Evolutionary conservation across 768 basidiomycete genomes (phyloP), one percentile per base, ranked within the genome.

Genomic region (Macrolepiota fuliginosa): DNA sequence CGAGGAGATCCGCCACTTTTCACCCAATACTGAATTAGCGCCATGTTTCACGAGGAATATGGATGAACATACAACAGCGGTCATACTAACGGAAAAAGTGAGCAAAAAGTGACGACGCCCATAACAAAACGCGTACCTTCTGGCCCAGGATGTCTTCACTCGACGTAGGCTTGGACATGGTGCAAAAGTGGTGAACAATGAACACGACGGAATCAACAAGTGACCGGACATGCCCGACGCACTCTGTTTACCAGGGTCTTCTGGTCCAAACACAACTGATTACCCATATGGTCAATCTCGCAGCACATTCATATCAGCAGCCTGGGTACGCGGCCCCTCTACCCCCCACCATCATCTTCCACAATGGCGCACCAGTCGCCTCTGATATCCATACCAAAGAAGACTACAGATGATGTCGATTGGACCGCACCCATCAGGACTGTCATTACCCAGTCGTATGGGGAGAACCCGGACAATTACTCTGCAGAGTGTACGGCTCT

Each of bases 321-420:
- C 25, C 63, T 58, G 54, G 58, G 61, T 62, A 64, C 52, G 27
- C 25, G 53, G 32, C 12, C 47, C 54, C 47, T 24, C 39, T 45
- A 10, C 46, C 63, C 17, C n/a, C 39, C 55, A 56, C 12, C 22
- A 66, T 42, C 50, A 49, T 37, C 42, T 27, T 27, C 59, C 57
- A 70, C 62, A 27, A 91, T 91, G 88, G 83, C 89, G 51, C 81
- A 86, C 72, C 90, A 93, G 74, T 88, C 91, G 50, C 94, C 94
- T 12, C 90, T 93, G 83, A 89, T 96, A 64, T 84, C 93, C 12
- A 92, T 98, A 40, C 96, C 96, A 0, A 90, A 83, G 79, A 99
- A 99, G 81, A 79, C 84, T n/a, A 97, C 97, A 0, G 90, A 94
- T 15, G 96, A 98, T 67, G 95, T 96, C 27, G 97, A 99, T 78